Conservation (phyloP, 495 filamentous ascomycete genomes). For the Cercophora newfieldiana region DNA sequence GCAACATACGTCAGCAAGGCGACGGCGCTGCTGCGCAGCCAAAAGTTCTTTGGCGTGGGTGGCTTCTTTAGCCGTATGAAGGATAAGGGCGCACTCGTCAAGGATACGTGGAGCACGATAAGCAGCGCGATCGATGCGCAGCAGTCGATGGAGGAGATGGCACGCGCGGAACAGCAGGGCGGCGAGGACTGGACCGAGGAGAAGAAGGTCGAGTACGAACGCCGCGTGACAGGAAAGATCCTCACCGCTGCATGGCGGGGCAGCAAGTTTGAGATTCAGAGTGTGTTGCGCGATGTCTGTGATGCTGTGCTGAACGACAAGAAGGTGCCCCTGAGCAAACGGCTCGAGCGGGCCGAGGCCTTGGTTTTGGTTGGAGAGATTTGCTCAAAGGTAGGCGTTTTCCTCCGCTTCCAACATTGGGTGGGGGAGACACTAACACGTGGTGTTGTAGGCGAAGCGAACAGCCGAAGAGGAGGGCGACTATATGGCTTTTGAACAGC, state of each 20-base stretch:
- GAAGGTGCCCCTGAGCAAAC: conserved; percentile 76
- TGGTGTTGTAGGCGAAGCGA: conserved; percentile 74
- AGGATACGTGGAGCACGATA: conserved; percentile 98
- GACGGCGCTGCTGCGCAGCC: conserved; percentile 83
- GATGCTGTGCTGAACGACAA: conserved; percentile 70
- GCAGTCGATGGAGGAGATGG: conserved; percentile 99
- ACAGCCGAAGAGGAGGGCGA: conserved; percentile 96
- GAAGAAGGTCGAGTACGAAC: conserved; percentile 94
- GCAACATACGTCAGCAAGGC: conserved; percentile 85
- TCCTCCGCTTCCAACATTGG: conserved; percentile 1
- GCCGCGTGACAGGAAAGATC: conserved; percentile 94
- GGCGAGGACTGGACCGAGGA: conserved; percentile 99
- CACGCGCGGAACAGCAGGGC: conserved; percentile 88
- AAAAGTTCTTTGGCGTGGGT: conserved; percentile 94
- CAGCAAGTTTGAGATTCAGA: conserved; percentile 97
- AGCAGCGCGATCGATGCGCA: conserved; percentile 97
- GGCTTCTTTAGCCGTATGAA: conserved; percentile 92
- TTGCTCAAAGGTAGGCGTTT: conserved; percentile 69
- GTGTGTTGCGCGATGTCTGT: conserved; percentile 89
- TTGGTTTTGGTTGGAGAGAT: conserved; percentile 85
- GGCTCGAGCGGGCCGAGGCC: conserved; percentile 86
- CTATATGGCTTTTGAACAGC: conserved; percentile 97
- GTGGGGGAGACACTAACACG: not conserved
- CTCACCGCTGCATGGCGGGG: conserved; percentile 97
- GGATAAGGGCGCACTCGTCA: conserved; percentile 94